phyloP scores from a whole-genome alignment of 1,284 basidiomycete species.

The Fomes fomentarius region DNA sequence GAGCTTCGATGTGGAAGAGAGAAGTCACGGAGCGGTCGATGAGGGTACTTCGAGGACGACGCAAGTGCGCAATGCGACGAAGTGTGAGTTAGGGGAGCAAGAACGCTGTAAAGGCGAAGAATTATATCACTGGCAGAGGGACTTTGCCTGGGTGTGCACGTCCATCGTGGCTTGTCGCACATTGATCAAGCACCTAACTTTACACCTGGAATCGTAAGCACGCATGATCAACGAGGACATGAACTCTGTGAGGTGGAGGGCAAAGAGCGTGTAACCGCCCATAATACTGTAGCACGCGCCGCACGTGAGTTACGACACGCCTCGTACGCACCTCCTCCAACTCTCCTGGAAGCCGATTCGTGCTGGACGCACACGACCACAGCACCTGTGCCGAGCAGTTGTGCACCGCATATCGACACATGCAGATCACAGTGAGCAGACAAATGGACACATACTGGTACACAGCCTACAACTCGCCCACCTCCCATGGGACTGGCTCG shows the following conservation, averaged over 20 bases:
- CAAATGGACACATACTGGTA: conserved; percentile 24
- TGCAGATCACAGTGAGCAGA: conserved; percentile 23
- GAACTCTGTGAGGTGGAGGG: conserved; percentile 15
- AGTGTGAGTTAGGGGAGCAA: conserved; percentile 6
- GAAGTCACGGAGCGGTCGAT: conserved; percentile 14
- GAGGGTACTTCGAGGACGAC: conserved; percentile 20
- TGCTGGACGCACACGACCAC: conserved; percentile 21
- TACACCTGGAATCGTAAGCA: conserved; percentile 28
- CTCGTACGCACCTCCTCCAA: conserved; percentile 18
- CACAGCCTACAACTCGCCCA: conserved; percentile 61
- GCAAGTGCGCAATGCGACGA: conserved; percentile 24
- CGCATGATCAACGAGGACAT: conserved; percentile 34
- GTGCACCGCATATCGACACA: conserved; percentile 5
- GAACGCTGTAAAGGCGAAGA: conserved; percentile 9
- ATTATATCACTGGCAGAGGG: conserved; percentile 18
- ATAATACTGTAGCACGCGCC: conserved; percentile 31
- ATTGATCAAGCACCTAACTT: conserved; percentile 21
- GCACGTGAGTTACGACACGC: conserved; percentile 32
- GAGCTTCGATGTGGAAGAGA: conserved; percentile 8
- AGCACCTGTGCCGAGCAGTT: conserved; percentile 11
- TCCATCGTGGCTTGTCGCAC: conserved; percentile 12
- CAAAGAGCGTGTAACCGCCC: conserved; percentile 26
- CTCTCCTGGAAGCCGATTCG: conserved; percentile 7
- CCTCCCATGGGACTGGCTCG: conserved; percentile 79
- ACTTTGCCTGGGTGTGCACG: conserved; percentile 13